Percentiles rank a stretch among this genome's conserved stretches.
Conservation (phyloP, 345 rosid genomes). For the Clarkia xantiana region DNA sequence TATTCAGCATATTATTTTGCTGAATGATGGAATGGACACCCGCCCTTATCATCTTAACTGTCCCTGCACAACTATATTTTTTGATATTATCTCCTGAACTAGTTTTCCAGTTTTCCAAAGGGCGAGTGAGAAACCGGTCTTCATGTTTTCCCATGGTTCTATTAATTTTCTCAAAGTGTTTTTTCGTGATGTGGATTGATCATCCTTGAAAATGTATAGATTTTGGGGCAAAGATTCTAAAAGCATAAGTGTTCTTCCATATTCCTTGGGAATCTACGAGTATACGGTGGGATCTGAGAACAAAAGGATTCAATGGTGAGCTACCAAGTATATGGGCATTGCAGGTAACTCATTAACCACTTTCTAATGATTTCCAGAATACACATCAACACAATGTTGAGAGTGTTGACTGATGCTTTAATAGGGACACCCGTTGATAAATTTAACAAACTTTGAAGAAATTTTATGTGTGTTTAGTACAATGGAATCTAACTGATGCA, state of each 20-base stretch:
- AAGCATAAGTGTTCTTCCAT: slow-evolving; percentile 54
- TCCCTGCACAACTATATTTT: slow-evolving; percentile 74
- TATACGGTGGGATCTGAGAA: slow-evolving; percentile 29
- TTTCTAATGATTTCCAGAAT: too few species aligned
- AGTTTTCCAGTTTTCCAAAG: slow-evolving; percentile 35
- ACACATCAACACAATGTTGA: too few species aligned
- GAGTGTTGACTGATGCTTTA: background rate
- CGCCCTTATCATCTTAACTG: slow-evolving; percentile 81
- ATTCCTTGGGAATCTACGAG: slow-evolving; percentile 38
- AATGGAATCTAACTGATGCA: slow-evolving; percentile 48
- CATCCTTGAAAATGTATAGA: slow-evolving; percentile 34
- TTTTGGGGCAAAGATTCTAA: slow-evolving; percentile 81
- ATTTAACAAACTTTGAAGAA: slow-evolving; percentile 49
- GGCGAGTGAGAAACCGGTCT: slow-evolving; percentile 59
- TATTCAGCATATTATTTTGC: slow-evolving; percentile 57
- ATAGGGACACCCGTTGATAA: slow-evolving; percentile 58
- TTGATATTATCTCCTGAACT: slow-evolving; percentile 63
- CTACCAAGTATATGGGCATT: slow-evolving; percentile 73
- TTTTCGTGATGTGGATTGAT: slow-evolving; percentile 10
- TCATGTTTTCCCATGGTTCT: slow-evolving; percentile 4
- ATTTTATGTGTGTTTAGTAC: slow-evolving; percentile 38
- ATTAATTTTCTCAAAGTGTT: too few species aligned
- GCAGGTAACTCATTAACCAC: slow-evolving; percentile 34
- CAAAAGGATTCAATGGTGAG: slow-evolving; percentile 62
- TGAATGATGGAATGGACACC: slow-evolving; percentile 93